These are phyloP conservation scores for Coix lacrymajobi DNA, from an alignment of 176 grass and related monocot species.

Conservation along the genomic window DNA sequence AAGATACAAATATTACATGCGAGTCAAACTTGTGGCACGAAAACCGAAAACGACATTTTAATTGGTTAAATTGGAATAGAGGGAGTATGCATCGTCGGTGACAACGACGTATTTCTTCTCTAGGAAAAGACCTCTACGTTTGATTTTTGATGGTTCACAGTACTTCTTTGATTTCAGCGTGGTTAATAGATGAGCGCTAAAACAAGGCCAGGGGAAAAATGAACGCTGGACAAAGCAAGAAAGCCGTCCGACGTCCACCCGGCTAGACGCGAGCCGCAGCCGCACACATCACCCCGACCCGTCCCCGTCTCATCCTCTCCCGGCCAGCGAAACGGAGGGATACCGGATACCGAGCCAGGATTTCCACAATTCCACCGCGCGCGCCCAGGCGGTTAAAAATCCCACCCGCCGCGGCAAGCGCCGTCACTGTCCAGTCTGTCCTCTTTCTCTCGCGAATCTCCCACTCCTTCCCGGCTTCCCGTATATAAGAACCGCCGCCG, in stretches of 20 bases:
- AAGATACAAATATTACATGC: too few species aligned
- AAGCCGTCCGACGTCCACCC: neutral
- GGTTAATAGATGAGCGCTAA: too few species aligned
- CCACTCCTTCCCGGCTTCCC: neutral
- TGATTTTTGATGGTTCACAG: neutral
- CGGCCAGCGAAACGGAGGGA: neutral
- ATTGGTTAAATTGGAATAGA: too few species aligned
- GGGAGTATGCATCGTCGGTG: neutral
- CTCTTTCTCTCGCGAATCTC: constrained; percentile 15
- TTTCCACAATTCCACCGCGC: neutral
- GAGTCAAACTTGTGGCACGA: too few species aligned
- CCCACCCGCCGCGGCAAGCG: neutral
- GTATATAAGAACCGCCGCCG: constrained; percentile 1
- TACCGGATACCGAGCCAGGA: neutral
- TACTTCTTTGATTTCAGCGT: neutral
- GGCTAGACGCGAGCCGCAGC: neutral
- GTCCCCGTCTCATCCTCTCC: neutral
- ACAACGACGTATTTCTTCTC: neutral
- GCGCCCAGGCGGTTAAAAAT: constrained; percentile 8
- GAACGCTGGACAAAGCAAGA: neutral
- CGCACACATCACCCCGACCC: neutral
- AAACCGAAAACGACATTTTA: too few species aligned
- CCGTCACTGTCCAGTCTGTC: constrained; percentile 15
- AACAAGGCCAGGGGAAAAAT: neutral
- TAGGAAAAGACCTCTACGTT: neutral